Percentiles rank a stretch among this genome's conserved stretches.
These are phyloP conservation scores for Cryomyces minteri DNA, from an alignment of 495 filamentous ascomycete genomes.

Conservation along the genomic window DNA sequence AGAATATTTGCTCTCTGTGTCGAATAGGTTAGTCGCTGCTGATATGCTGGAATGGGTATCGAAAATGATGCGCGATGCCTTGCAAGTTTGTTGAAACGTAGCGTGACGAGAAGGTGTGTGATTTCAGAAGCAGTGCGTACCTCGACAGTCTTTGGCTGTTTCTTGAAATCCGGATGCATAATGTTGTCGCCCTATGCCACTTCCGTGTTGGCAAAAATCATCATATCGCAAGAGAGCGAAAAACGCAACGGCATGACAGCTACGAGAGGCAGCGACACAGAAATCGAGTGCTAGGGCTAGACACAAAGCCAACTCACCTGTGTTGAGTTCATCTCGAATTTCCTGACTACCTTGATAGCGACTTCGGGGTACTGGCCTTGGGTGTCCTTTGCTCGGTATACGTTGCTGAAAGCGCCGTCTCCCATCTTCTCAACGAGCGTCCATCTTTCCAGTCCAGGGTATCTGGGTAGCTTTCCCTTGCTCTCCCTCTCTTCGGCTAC, in stretches of 20 bases:
- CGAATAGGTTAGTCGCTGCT: conserved; percentile 7
- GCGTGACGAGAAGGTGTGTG: no score
- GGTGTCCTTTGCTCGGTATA: conserved; percentile 72
- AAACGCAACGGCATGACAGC: not conserved
- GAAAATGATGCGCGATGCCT: no score
- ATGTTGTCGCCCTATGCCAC: conserved; percentile 48
- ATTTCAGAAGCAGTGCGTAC: conserved; percentile 45
- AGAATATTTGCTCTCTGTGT: conserved; percentile 82
- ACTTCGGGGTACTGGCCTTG: conserved; percentile 55
- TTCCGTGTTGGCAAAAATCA: conserved; percentile 19
- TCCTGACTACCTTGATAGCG: conserved; percentile 95
- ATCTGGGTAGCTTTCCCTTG: conserved; percentile 71
- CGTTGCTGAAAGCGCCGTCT: conserved; percentile 96
- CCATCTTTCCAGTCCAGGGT: conserved; percentile 86
- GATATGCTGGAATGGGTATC: no score
- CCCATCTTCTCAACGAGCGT: conserved; percentile 93
- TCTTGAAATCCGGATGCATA: conserved; percentile 90
- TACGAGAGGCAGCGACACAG: no score
- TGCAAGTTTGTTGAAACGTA: no score
- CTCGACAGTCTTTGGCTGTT: conserved; percentile 86
- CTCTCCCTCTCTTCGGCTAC: conserved; percentile 78
- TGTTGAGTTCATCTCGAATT: conserved; percentile 94
- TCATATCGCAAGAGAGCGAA: not conserved
- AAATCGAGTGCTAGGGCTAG: not conserved
- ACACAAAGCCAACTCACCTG: conserved; percentile 50